phyloP scores from a whole-genome alignment of 2,329 filamentous ascomycete species.

The Aspergillus ochraceus region DNA sequence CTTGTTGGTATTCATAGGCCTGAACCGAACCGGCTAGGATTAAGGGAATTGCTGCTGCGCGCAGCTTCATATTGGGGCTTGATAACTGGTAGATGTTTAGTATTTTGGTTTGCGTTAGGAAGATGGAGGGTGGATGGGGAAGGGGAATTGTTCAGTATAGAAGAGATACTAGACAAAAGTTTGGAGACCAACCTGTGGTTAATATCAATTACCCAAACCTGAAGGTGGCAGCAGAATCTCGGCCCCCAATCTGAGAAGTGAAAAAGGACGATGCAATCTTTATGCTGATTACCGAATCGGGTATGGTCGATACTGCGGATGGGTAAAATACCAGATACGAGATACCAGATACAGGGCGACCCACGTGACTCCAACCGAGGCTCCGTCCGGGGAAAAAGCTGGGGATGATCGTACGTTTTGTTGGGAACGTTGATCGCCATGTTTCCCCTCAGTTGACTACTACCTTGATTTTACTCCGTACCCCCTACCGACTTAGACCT shows the following conservation, averaged over 20 bases:
- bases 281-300: background rate
- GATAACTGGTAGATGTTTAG: no score
- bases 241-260: background rate
- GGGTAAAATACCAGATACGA: background rate
- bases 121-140: no score
- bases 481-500: background rate
- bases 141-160: no score
- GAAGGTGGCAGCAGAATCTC: background rate
- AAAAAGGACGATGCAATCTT: background rate
- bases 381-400: slow-evolving; percentile 26
- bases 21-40: background rate
- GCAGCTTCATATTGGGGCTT: background rate
- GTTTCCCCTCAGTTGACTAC: background rate
- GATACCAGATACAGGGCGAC: slow-evolving; percentile 21
- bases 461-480: background rate
- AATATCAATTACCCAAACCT: no score
- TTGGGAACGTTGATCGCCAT: slow-evolving; percentile 19
- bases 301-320: background rate
- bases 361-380: slow-evolving; percentile 24
- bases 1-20: background rate
- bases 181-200: no score
- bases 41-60: background rate
- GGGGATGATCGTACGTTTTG: slow-evolving; percentile 24
- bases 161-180: no score
- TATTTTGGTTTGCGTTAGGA: no score